A percentile compares a stretch with the other conserved stretches of the same genome.
These are phyloP conservation scores for Saccharomycopsis crataegensis DNA, from an alignment of 1,139 yeast species.

Conservation along the genomic window DNA sequence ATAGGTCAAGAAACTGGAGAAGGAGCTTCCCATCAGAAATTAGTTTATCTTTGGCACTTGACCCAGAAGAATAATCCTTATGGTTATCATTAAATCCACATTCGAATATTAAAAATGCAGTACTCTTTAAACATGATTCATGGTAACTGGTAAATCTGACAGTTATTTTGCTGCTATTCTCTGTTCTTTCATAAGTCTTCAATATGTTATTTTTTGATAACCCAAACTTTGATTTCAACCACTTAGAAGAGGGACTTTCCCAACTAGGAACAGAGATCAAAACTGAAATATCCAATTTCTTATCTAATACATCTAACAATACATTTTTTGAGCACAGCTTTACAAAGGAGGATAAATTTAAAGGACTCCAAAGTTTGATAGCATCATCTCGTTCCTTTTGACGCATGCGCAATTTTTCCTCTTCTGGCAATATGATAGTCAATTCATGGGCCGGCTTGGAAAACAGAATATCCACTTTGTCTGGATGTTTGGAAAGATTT, in stretches of 20 bases:
- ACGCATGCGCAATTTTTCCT: neutral
- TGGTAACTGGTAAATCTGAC: constrained; percentile 6
- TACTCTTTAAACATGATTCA: neutral
- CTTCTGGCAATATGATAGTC: neutral
- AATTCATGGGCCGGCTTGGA: neutral
- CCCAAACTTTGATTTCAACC: constrained; percentile 12
- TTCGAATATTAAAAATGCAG: constrained; percentile 15
- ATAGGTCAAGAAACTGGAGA: neutral
- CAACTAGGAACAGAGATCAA: constrained; percentile 6
- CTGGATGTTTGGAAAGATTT: neutral
- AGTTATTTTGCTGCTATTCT: neutral
- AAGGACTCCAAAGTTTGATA: constrained; percentile 6
- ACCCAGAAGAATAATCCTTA: neutral
- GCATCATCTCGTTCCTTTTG: neutral
- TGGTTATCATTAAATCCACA: constrained; percentile 14
- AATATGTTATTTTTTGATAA: neutral
- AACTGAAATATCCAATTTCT: neutral
- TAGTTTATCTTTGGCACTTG: constrained; percentile 5
- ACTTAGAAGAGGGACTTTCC: constrained; percentile 5
- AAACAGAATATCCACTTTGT: neutral
- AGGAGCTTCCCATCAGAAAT: constrained; percentile 7
- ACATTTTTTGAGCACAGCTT: constrained; percentile 1
- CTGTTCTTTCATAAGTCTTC: neutral
- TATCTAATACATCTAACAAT: neutral
- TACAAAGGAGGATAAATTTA: constrained; percentile 1